A percentile compares a stretch with the other conserved stretches of the same genome.
phyloP scores from a whole-genome alignment of 1,139 yeast species.

The Taiozyma sp. region DNA sequence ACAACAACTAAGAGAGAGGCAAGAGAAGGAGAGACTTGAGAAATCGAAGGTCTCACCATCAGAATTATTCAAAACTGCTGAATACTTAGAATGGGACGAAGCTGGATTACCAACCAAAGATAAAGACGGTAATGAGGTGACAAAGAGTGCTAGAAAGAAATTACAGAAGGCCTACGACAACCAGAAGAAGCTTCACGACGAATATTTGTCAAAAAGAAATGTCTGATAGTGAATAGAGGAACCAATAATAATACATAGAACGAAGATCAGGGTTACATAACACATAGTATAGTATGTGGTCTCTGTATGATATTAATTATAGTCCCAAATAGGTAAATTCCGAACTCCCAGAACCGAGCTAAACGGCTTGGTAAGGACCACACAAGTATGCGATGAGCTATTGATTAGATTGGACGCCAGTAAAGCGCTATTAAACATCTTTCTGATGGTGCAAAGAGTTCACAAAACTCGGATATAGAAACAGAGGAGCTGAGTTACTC shows the following conservation, averaged over 20 bases:
- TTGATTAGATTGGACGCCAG: neutral
- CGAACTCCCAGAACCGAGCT: neutral
- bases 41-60: slow-evolving; percentile 66
- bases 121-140: slow-evolving; percentile 74
- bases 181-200: slow-evolving; percentile 78
- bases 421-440: neutral
- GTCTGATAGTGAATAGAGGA: neutral
- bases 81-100: slow-evolving; percentile 76
- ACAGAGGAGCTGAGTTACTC: neutral
- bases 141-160: slow-evolving; percentile 84
- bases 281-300: neutral
- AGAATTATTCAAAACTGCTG: slow-evolving; percentile 60
- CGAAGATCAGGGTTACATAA: neutral
- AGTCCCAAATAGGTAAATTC: neutral
- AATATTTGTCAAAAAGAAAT: slow-evolving; percentile 33
- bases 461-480: neutral
- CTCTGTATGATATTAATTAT: neutral
- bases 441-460: neutral
- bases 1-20: slow-evolving; percentile 42
- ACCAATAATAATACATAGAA: neutral
- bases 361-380: neutral
- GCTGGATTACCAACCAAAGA: slow-evolving; percentile 79
- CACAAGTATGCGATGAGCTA: neutral
- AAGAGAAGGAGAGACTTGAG: slow-evolving; percentile 59
- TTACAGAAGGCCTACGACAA: slow-evolving; percentile 68